These are phyloP conservation scores for Hypoxylon perforatum DNA, from an alignment of 495 filamentous ascomycete genomes.

Conservation along the genomic window DNA sequence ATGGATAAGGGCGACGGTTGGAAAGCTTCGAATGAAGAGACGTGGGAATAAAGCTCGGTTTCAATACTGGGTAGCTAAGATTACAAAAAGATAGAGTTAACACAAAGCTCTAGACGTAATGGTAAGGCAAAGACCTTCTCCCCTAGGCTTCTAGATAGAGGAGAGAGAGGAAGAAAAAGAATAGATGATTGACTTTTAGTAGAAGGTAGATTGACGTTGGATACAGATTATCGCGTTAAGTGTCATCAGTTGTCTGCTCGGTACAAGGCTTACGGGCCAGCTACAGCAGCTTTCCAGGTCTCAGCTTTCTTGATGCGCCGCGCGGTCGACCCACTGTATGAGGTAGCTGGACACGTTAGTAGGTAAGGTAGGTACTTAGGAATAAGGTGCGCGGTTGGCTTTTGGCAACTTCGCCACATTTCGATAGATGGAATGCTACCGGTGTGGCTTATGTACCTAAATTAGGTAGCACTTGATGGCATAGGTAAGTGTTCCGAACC, in stretches of 20 bases:
- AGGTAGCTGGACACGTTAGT: no score
- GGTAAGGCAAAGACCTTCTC: conserved; percentile 1
- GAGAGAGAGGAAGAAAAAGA: conserved; percentile 8
- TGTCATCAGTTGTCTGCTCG: conserved; percentile 23
- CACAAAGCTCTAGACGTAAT: conserved; percentile 2
- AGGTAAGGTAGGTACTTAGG: no score
- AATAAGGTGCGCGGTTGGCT: background rate
- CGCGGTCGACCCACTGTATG: conserved; percentile 27
- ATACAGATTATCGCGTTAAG: conserved; percentile 20
- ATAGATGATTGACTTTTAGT: conserved; percentile 7
- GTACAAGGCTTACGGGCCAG: conserved; percentile 9
- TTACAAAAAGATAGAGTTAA: background rate
- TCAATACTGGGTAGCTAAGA: conserved; percentile 7
- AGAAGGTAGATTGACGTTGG: conserved; percentile 3
- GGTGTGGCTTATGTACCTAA: no score
- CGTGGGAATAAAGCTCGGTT: background rate
- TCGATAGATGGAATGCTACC: no score
- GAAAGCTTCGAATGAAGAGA: conserved; percentile 12
- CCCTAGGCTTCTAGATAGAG: background rate
- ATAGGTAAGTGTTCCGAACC: no score
- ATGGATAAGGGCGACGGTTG: conserved; percentile 4
- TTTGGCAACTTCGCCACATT: no score
- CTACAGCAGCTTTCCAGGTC: conserved; percentile 9
- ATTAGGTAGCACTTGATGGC: no score
- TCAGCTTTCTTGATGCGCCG: conserved; percentile 37